These are phyloP conservation scores for Pecoramyces ruminantium DNA, from an alignment of 192 early-diverging fungal species.

Conservation along the genomic window DNA sequence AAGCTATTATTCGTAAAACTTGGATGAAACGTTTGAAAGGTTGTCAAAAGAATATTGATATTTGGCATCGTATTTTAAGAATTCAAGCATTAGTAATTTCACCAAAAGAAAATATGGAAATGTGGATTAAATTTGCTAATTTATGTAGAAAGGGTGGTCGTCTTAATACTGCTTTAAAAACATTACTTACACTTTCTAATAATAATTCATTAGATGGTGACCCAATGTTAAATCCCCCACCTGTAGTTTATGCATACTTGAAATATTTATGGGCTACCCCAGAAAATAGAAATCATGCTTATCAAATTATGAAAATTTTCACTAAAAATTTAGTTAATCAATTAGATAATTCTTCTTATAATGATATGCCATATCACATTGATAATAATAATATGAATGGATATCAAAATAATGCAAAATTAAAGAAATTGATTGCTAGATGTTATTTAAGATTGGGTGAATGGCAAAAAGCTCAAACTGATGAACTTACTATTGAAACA, in stretches of 20 bases:
- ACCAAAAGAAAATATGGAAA: constrained; percentile 83
- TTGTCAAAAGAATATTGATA: constrained; percentile 80
- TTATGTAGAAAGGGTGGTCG: constrained; percentile 79
- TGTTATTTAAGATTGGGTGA: constrained; percentile 91
- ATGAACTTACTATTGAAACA: constrained; percentile 28
- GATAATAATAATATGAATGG: constrained; percentile 8
- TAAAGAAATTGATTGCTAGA: constrained; percentile 24
- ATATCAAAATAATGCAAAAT: constrained; percentile 14
- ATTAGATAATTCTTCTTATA: constrained; percentile 26
- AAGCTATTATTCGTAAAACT: constrained; percentile 54
- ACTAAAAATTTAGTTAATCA: constrained; percentile 50
- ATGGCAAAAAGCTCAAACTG: constrained; percentile 55
- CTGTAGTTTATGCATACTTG: constrained; percentile 77
- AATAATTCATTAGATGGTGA: constrained; percentile 32
- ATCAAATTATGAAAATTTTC: constrained; percentile 61
- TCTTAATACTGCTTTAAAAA: constrained; percentile 62
- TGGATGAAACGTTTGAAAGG: constrained; percentile 77
- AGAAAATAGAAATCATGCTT: constrained; percentile 42
- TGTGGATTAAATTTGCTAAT: constrained; percentile 81
- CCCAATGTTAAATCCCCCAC: constrained; percentile 27
- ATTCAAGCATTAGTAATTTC: constrained; percentile 76
- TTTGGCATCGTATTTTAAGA: constrained; percentile 83
- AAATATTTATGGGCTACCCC: constrained; percentile 71
- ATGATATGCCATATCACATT: constrained; percentile 16
- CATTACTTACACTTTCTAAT: constrained; percentile 47